Evolutionary conservation across 2,329 filamentous ascomycete species (phyloP), one percentile per base, ranked within the genome.

Genomic region (Arachnomyces sp.): DNA sequence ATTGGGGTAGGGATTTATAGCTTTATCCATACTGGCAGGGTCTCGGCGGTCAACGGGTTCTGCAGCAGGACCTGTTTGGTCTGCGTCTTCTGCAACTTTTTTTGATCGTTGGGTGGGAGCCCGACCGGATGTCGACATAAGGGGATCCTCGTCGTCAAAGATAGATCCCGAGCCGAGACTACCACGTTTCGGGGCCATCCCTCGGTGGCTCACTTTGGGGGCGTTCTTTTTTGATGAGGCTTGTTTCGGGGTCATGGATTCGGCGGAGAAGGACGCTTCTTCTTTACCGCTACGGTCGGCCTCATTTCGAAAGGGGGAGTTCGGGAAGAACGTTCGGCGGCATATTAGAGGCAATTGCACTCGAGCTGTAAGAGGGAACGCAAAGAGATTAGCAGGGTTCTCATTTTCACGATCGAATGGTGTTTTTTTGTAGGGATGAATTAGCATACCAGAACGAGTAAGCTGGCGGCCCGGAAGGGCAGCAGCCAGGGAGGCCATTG

Each of bases 1-100:
- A 33, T 73, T 66, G 12, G 89, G 88, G 50, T 84, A 77, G 4
- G 92, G 92, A 60, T 95, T 84, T 34, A 86, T 66, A 18, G 76
- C 75, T 42, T 75, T 69, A 41, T 76, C 74, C 69, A 84, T 75
- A 51, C 73, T 73, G 29, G 71, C 54, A 28, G 57, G 64, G 52
- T 75, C 71, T 36, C 69, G 68, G 16, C 57, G 35, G 30, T 57
- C 55, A 17, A 66, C 47, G 4, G 50, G 41, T 7, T 48, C 25
- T 21, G 43, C 32, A 2, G 36, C 44, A 6, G 35, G 42, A 18
- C 40, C 41, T 7, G 31, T 45, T 17, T 49, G 44, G 7, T 31
- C 37, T 33, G 44, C 5, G 32, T 45, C 44, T 34, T 43, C 13
- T 37, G 45, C 37, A 18, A 43, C 37, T 25, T 25, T 9, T 25